Base-by-base conservation (phyloP, 2,329 filamentous ascomycete genomes). In the Tolypocladium ophioglossoides region DNA sequence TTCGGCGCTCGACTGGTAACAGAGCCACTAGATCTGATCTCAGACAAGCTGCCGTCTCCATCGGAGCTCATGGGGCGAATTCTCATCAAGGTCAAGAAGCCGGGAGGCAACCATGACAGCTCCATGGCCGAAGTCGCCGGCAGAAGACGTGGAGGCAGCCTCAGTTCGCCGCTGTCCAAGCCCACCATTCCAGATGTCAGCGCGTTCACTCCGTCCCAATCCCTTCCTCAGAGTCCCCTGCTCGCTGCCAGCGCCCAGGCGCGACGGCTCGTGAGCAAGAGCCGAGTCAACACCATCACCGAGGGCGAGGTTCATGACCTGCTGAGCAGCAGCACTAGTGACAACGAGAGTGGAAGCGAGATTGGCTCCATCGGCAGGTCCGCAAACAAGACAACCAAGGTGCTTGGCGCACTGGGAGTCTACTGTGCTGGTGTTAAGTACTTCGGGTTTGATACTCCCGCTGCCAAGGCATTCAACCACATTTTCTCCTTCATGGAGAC, bases 401-500 rank as follows among this genome's bases (percentile, higher is more conserved):
- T 85, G 22, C 80, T 99, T 6, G 92, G 91, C 18, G 86, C 89
- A 39, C 80, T 99, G 11, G 94, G 91, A 32, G 88, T 97, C 2
- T 86, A 86, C 64, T 84, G 81, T 63, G 78, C 78, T 9, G 83
- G 83, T 0, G 74, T 96, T 69, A 96, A 95, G 67, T 96, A 94
- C 68, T 80, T 82, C 37, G 87, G 89, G 44, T 96, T 96, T 65
- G 83, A 85, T 54, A 80, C 82, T 14, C 75, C 84, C 0, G 89
- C 92, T 57, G 91, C 90, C 62, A 90, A 89, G 72, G 83, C 83
- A 44, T 94, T 84, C 74, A 97, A 97, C 69, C 94, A 99, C 72
- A 89, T 97, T 62, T 91, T 94, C 69, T 97, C 94, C 0, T 91
- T 97, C 72, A 89, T 90, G 67, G 94, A 99, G 73, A 84, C 85